Conservation (phyloP, 352 stramenopile genomes). For the Phytophthora macrochlamydospora region DNA sequence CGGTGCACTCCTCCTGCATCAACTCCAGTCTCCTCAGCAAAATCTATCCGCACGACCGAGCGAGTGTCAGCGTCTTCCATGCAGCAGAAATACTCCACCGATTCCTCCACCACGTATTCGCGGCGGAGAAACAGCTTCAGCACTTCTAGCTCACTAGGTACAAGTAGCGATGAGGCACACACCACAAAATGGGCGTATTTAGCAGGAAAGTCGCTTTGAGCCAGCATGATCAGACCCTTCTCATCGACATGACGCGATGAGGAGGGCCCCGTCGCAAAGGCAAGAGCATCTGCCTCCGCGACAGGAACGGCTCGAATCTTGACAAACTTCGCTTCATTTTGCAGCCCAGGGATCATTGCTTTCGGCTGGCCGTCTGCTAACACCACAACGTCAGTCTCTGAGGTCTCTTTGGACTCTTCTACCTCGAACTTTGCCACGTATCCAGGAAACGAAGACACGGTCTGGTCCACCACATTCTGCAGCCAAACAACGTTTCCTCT, state of each 20-base stretch:
- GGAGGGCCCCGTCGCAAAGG: conserved; percentile 18
- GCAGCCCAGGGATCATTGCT: conserved; percentile 13
- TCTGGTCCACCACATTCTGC: not conserved
- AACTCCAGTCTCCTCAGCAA: conserved; percentile 65
- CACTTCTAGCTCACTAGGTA: conserved; percentile 46
- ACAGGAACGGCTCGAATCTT: conserved; percentile 5
- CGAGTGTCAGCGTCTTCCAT: conserved; percentile 39
- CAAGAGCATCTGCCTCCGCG: conserved; percentile 16
- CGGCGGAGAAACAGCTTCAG: conserved; percentile 51
- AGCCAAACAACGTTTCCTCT: conserved; percentile 13
- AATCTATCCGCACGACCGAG: conserved; percentile 61
- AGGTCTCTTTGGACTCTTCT: not conserved
- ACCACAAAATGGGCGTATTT: conserved; percentile 64
- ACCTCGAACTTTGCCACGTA: conserved; percentile 17
- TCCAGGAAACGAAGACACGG: conserved; percentile 12
- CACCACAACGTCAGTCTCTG: conserved; percentile 1
- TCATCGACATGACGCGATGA: conserved; percentile 11
- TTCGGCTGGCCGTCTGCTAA: conserved; percentile 7
- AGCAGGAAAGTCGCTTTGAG: conserved; percentile 45
- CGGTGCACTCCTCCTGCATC: conserved; percentile 82
- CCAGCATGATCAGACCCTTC: conserved; percentile 35
- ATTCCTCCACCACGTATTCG: conserved; percentile 52
- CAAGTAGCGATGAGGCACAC: conserved; percentile 40
- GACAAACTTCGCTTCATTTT: conserved; percentile 10
- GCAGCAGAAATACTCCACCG: conserved; percentile 55